Base-by-base conservation (phyloP, 2,329 filamentous ascomycete genomes). In the Pestalotiopsis sp. region DNA sequence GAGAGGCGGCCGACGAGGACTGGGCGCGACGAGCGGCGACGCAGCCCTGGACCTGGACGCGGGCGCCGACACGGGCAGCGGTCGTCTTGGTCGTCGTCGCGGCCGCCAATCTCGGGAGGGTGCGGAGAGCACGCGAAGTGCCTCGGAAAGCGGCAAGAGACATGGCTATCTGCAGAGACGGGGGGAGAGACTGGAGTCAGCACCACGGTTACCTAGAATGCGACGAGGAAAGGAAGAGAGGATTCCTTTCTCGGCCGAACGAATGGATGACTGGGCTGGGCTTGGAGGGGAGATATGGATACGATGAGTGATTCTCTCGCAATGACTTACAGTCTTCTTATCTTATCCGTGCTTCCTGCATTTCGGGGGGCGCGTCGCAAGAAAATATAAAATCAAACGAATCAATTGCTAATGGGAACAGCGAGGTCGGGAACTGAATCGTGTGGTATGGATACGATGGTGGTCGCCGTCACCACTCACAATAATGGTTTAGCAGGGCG, bases 61-160 rank as follows among this genome's bases (percentile, higher is more conserved):
- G 44, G 48, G 44, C 38, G 44, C 26, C 44, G 44, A 56, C n/a
- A 35, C 59, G 26, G 63, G 20, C 67, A 65, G 40, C 35, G 63
- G 59, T 22, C 40, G 44, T 66, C 71, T 40, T 39, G 69, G 72
- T 68, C 64, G 72, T 68, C 61, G 68, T 40, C 64, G 71, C 70
- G 24, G 74, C 68, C 55, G 74, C 69, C 68, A 79, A 76, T 80
- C 75, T 77, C 75, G 78, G 72, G 14, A 75, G 69, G 38, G 75
- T 73, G 58, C 84, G 81, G 67, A 86, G 77, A 72, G 81, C 81
- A 76, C 82, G 80, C 73, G 83, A 81, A 69, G 83, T 82, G 80
- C 83, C 78, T 78, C 83, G 83, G 70, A 87, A 74, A 68, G 80
- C 75, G 58, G 81, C 73, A 70, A 84, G 74, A 73, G 84, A 84